These are phyloP conservation scores for Candida chauliodis DNA, from an alignment of 805 yeast genomes.

Conservation along the genomic window DNA sequence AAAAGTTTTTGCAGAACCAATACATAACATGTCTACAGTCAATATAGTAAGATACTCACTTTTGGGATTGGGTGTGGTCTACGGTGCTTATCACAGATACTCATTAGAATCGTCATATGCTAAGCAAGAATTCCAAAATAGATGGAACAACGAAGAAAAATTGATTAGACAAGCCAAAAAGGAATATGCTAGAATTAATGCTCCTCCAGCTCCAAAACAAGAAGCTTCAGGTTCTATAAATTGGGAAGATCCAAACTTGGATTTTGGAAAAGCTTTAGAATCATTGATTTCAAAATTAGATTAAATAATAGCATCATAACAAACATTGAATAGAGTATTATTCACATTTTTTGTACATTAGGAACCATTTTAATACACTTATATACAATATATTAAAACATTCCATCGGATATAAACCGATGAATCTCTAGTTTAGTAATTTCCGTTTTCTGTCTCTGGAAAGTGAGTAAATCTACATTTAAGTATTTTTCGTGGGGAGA, in stretches of 20 bases:
- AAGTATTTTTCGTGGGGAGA: conserved; percentile 8
- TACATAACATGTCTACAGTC: conserved; percentile 35
- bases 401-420: no score
- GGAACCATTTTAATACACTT: no score
- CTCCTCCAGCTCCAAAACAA: conserved; percentile 33
- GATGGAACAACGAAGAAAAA: conserved; percentile 62
- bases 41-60: conserved; percentile 92
- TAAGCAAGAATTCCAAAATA: conserved; percentile 53
- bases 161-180: conserved; percentile 86
- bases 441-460: no score
- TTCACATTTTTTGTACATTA: not conserved
- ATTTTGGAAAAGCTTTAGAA: conserved; percentile 68
- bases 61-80: conserved; percentile 80
- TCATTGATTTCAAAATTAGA: conserved; percentile 57
- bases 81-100: conserved; percentile 85
- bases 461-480: no score
- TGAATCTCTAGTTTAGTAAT: no score
- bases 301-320: conserved; percentile 12
- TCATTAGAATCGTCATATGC: conserved; percentile 58
- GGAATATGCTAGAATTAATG: conserved; percentile 68
- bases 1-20: not conserved
- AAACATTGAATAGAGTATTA: not conserved
- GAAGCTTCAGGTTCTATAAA: conserved; percentile 49
- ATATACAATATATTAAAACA: no score
- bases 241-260: conserved; percentile 88